A percentile compares a stretch with the other conserved stretches of the same genome.
These are phyloP conservation scores for Podila clonocystis DNA, from an alignment of 192 early-diverging fungal species.

Conservation along the genomic window DNA sequence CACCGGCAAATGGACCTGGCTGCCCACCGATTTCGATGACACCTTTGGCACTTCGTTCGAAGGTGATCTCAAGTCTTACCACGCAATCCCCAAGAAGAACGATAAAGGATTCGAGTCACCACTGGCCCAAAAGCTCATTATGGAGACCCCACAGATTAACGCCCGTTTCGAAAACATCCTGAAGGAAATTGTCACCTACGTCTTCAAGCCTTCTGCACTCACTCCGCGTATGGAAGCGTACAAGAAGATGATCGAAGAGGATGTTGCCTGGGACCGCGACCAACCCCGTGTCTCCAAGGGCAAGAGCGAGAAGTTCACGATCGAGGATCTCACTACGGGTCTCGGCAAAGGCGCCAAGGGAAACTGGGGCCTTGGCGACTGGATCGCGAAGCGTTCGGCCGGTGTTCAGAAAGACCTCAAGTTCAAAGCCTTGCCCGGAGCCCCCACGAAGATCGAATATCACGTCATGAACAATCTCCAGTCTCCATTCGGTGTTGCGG, in stretches of 20 bases:
- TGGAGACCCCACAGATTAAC: conserved; percentile 47
- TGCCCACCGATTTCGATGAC: conserved; percentile 57
- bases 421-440: conserved; percentile 17
- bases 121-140: conserved; percentile 39
- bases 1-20: conserved; percentile 50
- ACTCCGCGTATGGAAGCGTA: conserved; percentile 44
- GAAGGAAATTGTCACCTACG: conserved; percentile 50
- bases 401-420: conserved; percentile 14
- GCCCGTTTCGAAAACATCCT: conserved; percentile 48
- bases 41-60: conserved; percentile 50
- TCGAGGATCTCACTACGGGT: conserved; percentile 19
- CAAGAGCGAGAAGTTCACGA: conserved; percentile 28
- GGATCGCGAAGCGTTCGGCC: conserved; percentile 13
- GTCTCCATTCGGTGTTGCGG: conserved; percentile 8
- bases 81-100: conserved; percentile 36
- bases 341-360: conserved; percentile 1
- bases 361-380: conserved; percentile 19
- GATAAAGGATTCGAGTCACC: conserved; percentile 23
- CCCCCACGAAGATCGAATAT: conserved; percentile 6
- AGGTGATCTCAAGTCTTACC: conserved; percentile 25
- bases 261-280: conserved; percentile 54
- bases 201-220: conserved; percentile 55
- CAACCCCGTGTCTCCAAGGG: conserved; percentile 15
- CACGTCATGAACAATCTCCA: conserved; percentile 18
- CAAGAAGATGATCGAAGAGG: conserved; percentile 50